Base-by-base conservation (phyloP, 768 basidiomycete genomes). In the Pisolithus orientalis region DNA sequence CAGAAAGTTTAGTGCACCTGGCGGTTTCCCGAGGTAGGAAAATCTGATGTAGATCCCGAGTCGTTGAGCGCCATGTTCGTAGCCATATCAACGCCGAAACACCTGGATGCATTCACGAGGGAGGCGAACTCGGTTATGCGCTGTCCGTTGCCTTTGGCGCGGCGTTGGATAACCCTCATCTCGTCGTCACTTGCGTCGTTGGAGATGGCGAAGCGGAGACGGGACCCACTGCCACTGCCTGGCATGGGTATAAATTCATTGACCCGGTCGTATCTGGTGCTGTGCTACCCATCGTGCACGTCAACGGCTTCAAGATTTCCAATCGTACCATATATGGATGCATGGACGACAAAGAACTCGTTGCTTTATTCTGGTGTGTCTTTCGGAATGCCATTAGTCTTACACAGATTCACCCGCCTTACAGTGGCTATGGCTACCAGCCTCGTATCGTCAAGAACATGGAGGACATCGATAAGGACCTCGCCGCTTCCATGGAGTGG, bases 101-200 rank as follows among this genome's bases (percentile, higher is more conserved):
- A 1, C 93, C 92, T 17, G 93, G 93, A 5, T 77, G 81, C 3
- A 94, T 96, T 56, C 93, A 96, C 59, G 93, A 96, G 70, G 93
- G 93, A 50, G 87, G 85, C 28, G 93, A 94, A 66, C 78, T 94
- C 13, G 92, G 93, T 7, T 95, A 94, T 58, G 90, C 90, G 4
- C 80, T 94, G 37, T 78, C 84, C 39, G 91, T 91, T 8, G 78
- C 90, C 1, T 94, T 90, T 62, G 93, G 93, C 34, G 84, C 88
- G 25, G 83, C 90, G 59, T 92, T 95, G 88, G 93, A 96, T 65
- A 85, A 90, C 57, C 92, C 91, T 6, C 77, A 94, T 62, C 81
- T 92, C n/a, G 79, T 94, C 59, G 82, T 86, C 17, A 77, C 84
- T 45, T 90, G 87, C 54, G 76, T 94, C 31, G 72, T 95, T n/a